phyloP scores from a whole-genome alignment of 2,329 filamentous ascomycete species.

The Chrysoporthe austroafricana region DNA sequence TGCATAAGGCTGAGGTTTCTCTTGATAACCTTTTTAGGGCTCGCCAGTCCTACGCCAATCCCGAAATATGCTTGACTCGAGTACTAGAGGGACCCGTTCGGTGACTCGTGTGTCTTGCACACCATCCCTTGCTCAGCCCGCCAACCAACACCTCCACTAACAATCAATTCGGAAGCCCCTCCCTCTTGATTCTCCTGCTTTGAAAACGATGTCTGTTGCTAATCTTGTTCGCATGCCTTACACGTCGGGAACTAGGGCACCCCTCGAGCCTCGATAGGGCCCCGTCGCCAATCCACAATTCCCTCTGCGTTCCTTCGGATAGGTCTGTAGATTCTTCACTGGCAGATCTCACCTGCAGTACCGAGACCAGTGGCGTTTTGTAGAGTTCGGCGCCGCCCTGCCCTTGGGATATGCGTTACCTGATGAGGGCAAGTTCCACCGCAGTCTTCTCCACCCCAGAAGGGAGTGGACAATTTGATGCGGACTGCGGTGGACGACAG shows the following conservation, averaged over 20 bases:
- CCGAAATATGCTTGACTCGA: slow-evolving; percentile 20
- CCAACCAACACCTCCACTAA: slow-evolving; percentile 25
- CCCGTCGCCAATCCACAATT: slow-evolving; percentile 16
- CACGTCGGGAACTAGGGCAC: slow-evolving; percentile 15
- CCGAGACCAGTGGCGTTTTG: slow-evolving; percentile 21
- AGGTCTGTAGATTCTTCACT: slow-evolving; percentile 20
- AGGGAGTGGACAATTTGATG: slow-evolving; percentile 9
- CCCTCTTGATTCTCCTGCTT: slow-evolving; percentile 21
- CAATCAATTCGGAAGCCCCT: slow-evolving; percentile 17
- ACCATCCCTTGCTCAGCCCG: slow-evolving; percentile 28
- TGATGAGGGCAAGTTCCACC: slow-evolving; percentile 11
- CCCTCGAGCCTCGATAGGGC: slow-evolving; percentile 10
- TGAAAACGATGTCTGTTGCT: slow-evolving; percentile 40
- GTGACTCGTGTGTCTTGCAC: slow-evolving; percentile 27
- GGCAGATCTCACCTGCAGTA: slow-evolving; percentile 15
- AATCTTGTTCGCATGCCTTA: slow-evolving; percentile 48
- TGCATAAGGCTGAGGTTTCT: slow-evolving; percentile 34
- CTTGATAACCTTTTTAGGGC: slow-evolving; percentile 17
- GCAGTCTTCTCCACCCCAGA: neutral
- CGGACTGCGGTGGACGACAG: neutral
- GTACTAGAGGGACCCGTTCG: slow-evolving; percentile 17
- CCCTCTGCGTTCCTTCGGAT: slow-evolving; percentile 28
- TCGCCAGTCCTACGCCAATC: slow-evolving; percentile 12
- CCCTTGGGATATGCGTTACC: slow-evolving; percentile 26
- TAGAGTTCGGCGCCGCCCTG: slow-evolving; percentile 5